Evolutionary conservation across 495 filamentous ascomycete genomes (phyloP).

Genomic region (Pyrenula aspistea): DNA sequence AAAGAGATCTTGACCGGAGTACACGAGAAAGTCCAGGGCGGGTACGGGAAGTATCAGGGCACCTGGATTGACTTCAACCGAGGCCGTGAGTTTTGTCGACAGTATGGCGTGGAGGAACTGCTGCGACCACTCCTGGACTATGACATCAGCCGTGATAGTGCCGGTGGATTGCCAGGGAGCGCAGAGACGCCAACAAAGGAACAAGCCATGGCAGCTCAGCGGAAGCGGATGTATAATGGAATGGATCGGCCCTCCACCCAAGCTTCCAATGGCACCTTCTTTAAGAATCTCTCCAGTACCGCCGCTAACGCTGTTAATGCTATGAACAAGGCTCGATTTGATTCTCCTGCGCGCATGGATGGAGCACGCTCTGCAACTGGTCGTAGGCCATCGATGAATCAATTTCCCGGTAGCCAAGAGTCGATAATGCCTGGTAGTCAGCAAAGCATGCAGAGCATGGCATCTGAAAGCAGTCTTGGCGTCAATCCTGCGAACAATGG

Average conservation of each 20-base stretch:
- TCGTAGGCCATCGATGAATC: slow-evolving; percentile 46
- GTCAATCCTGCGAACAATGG: slow-evolving; percentile 28
- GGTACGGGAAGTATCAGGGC: slow-evolving; percentile 97
- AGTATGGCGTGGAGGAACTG: slow-evolving; percentile 86
- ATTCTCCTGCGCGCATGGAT: slow-evolving; percentile 59
- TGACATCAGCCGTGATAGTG: slow-evolving; percentile 71
- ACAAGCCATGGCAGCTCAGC: slow-evolving; percentile 94
- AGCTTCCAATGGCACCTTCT: slow-evolving; percentile 69
- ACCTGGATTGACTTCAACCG: slow-evolving; percentile 93
- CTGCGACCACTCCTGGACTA: slow-evolving; percentile 77
- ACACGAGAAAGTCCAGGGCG: slow-evolving; percentile 96
- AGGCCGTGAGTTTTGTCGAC: slow-evolving; percentile 81
- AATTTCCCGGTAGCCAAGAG: slow-evolving; percentile 53
- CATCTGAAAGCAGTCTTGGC: slow-evolving; percentile 52
- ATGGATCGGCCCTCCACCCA: slow-evolving; percentile 55
- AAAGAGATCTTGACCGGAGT: slow-evolving; percentile 93
- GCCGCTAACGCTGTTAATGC: slow-evolving; percentile 86
- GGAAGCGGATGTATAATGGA: slow-evolving; percentile 76
- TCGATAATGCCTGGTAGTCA: slow-evolving; percentile 46
- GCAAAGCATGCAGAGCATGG: slow-evolving; percentile 52
- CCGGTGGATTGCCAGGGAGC: slow-evolving; percentile 39
- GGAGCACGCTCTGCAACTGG: slow-evolving; percentile 35
- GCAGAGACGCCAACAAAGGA: slow-evolving; percentile 96
- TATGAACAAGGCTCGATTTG: slow-evolving; percentile 88
- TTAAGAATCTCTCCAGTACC: slow-evolving; percentile 88